phyloP scores from a whole-genome alignment of 2,329 filamentous ascomycete genomes.

The Juglanconis juglandina region DNA sequence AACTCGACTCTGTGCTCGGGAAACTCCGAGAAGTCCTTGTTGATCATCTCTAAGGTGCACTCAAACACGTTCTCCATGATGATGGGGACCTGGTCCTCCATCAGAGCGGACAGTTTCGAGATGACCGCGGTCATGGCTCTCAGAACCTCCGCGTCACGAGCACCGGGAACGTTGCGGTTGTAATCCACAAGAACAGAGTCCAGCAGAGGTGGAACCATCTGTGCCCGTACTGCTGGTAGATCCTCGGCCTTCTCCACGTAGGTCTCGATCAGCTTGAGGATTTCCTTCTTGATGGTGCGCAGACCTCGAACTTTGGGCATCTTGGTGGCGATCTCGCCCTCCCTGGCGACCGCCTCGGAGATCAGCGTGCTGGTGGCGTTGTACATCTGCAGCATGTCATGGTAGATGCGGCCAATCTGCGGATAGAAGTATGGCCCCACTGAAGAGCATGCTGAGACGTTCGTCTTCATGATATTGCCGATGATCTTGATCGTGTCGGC shows the following conservation, averaged over 20 bases:
- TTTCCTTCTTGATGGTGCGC: slow-evolving; percentile 98
- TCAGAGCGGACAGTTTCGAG: slow-evolving; percentile 86
- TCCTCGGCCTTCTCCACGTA: slow-evolving; percentile 99
- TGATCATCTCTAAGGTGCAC: slow-evolving; percentile 99
- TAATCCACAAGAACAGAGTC: slow-evolving; percentile 95
- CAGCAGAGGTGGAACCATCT: slow-evolving; percentile 92
- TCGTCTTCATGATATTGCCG: slow-evolving; percentile 99
- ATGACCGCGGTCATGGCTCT: slow-evolving; percentile 98
- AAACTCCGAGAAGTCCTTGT: slow-evolving; percentile 99
- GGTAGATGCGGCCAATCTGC: slow-evolving; percentile 94
- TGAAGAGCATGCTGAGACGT: slow-evolving; percentile 95
- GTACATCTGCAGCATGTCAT: slow-evolving; percentile 99
- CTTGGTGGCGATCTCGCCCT: slow-evolving; percentile 91
- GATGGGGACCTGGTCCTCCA: slow-evolving; percentile 96
- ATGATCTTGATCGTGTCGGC: slow-evolving; percentile 96
- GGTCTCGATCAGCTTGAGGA: slow-evolving; percentile 94
- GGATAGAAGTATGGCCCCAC: slow-evolving; percentile 97
- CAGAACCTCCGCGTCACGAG: slow-evolving; percentile 91
- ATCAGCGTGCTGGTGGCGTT: slow-evolving; percentile 94
- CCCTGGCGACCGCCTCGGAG: slow-evolving; percentile 81
- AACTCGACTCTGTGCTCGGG: slow-evolving; percentile 99
- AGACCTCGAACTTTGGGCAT: slow-evolving; percentile 94
- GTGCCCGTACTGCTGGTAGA: slow-evolving; percentile 83
- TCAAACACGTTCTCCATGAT: slow-evolving; percentile 99
- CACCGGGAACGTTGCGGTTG: slow-evolving; percentile 93